Evolutionary conservation across 208 protist species (phyloP).

Genomic region (Acanthamoeba castellanii): DNA sequence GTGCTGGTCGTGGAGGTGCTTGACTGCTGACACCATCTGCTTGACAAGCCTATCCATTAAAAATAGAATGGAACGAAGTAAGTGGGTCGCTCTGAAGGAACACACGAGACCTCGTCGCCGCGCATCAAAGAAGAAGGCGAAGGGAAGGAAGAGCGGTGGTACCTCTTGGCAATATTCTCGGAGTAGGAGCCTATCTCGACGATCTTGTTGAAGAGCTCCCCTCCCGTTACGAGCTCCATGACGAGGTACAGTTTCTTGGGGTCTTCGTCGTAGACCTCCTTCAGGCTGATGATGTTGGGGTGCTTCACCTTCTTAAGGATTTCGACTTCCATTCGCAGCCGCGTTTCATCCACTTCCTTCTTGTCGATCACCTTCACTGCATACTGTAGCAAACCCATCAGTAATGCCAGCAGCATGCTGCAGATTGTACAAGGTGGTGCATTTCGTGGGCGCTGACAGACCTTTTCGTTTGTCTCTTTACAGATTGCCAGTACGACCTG

Average conservation of each 20-base stretch:
- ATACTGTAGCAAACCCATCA: not conserved
- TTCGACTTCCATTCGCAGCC: conserved; percentile 62
- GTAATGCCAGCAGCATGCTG: not conserved
- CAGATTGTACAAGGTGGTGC: not conserved
- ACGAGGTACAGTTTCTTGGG: conserved; percentile 72
- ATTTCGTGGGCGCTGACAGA: not conserved
- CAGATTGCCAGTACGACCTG: not conserved
- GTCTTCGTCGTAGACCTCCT: conserved; percentile 55
- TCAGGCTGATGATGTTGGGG: conserved; percentile 73
- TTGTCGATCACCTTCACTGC: conserved; percentile 73
- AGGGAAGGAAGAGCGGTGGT: not conserved
- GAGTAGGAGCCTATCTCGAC: conserved; percentile 85
- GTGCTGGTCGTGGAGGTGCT: conserved; percentile 83
- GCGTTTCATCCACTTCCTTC: conserved; percentile 45
- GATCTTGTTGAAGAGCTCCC: conserved; percentile 87
- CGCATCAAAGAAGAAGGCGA: not conserved
- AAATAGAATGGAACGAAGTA: not conserved
- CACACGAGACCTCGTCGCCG: not conserved
- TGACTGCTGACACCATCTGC: conserved; percentile 80
- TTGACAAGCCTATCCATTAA: conserved; percentile 54
- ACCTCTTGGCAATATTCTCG: conserved; percentile 80
- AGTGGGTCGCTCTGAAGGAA: not conserved
- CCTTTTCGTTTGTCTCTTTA: not conserved
- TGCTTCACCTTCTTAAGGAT: conserved; percentile 66
- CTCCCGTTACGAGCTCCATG: conserved; percentile 67